These are phyloP conservation scores for Clitopilus hobsonii DNA, from an alignment of 768 basidiomycete genomes.

Conservation along the genomic window DNA sequence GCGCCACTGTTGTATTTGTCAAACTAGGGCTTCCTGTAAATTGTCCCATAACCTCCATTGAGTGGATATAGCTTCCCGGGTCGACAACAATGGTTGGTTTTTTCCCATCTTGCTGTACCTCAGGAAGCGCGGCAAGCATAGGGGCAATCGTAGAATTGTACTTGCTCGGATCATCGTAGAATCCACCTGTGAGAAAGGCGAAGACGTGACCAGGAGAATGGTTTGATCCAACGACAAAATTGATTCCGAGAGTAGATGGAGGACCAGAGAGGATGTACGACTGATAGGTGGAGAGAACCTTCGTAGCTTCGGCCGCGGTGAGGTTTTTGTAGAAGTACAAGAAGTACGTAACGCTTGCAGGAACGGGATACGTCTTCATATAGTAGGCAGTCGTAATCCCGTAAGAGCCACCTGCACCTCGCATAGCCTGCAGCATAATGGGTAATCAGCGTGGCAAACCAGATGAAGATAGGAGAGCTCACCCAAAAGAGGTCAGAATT, in stretches of 20 bases:
- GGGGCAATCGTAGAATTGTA: not conserved
- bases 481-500: constrained; percentile 26
- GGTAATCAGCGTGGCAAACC: not conserved
- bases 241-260: not conserved
- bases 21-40: not conserved
- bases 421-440: not conserved
- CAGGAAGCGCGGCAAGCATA: not conserved
- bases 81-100: not conserved
- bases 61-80: not conserved
- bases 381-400: not conserved
- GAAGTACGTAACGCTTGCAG: not conserved
- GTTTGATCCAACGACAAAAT: not conserved
- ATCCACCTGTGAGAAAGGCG: not conserved
- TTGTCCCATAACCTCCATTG: not conserved
- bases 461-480: not conserved
- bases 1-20: not conserved
- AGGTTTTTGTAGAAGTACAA: not conserved
- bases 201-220: not conserved
- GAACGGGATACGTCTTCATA: not conserved
- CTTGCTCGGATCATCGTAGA: not conserved
- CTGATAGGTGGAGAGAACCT: not conserved
- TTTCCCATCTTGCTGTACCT: constrained; percentile 6
- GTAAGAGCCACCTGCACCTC: constrained; percentile 1
- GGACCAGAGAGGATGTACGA: not conserved
- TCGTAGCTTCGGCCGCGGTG: not conserved